Percentiles rank a stretch among this genome's conserved stretches.
Conservation (phyloP, 164 flowering plant genomes). For the Magnolia officinalis region DNA sequence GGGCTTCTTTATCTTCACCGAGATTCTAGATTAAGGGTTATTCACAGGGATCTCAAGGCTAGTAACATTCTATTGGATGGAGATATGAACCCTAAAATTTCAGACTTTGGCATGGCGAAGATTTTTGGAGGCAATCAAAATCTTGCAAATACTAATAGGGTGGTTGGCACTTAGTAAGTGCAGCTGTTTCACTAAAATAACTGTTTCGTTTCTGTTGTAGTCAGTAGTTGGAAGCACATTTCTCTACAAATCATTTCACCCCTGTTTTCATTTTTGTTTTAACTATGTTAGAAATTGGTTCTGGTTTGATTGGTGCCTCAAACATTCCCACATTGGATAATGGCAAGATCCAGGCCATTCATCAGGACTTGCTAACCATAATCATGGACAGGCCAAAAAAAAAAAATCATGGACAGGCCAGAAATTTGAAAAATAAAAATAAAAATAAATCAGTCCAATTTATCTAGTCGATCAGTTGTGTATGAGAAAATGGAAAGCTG, state of each 20-base stretch:
- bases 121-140: background rate
- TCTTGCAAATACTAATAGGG: background rate
- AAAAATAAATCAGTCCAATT: no score
- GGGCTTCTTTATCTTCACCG: constrained; percentile 6
- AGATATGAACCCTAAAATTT: constrained; percentile 8
- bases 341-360: no score
- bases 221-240: background rate
- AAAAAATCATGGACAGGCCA: no score
- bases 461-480: no score
- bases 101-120: constrained; percentile 5
- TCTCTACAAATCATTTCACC: no score
- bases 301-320: background rate
- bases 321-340: background rate
- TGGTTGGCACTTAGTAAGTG: constrained; percentile 11
- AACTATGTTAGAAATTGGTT: no score
- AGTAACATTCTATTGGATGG: constrained; percentile 34
- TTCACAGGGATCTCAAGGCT: constrained; percentile 56
- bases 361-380: no score
- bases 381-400: no score
- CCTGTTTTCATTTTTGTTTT: no score
- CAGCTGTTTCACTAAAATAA: background rate
- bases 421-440: no score
- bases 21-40: constrained; percentile 23
- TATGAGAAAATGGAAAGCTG: no score
- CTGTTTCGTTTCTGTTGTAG: background rate